Conservation (phyloP, 1,139 yeast genomes). For the Pichia cactophila region DNA sequence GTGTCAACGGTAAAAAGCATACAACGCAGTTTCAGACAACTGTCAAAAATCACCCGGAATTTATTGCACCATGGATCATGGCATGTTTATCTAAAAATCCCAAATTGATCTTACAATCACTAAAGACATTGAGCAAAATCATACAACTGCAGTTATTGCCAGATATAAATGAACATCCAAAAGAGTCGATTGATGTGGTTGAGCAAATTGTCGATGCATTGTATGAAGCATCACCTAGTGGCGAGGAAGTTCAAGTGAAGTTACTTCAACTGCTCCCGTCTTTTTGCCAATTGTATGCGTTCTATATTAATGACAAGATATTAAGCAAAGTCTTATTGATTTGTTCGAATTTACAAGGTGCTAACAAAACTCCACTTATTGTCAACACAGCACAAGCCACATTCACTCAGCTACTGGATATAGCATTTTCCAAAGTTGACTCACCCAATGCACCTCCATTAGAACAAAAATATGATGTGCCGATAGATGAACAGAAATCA, state of each 20-base stretch:
- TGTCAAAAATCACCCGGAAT: slow-evolving; percentile 38
- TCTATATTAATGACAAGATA: slow-evolving; percentile 45
- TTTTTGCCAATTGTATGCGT: slow-evolving; percentile 56
- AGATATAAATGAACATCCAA: slow-evolving; percentile 15
- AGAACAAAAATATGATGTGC: slow-evolving; percentile 20
- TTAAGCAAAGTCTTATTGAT: slow-evolving; percentile 57
- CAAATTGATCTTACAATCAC: slow-evolving; percentile 62
- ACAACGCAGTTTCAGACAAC: slow-evolving; percentile 15
- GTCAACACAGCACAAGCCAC: slow-evolving; percentile 93
- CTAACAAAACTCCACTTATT: slow-evolving; percentile 68
- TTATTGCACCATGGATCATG: slow-evolving; percentile 61
- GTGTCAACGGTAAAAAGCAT: neutral
- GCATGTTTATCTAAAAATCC: slow-evolving; percentile 72
- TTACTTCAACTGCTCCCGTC: slow-evolving; percentile 81
- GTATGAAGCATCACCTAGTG: slow-evolving; percentile 65
- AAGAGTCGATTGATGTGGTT: slow-evolving; percentile 31
- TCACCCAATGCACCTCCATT: slow-evolving; percentile 10
- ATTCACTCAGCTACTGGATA: slow-evolving; percentile 71
- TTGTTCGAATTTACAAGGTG: slow-evolving; percentile 64
- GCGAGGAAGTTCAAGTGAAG: slow-evolving; percentile 77
- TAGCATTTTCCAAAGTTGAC: slow-evolving; percentile 59
- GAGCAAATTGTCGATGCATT: slow-evolving; percentile 57
- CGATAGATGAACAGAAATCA: slow-evolving; percentile 38
- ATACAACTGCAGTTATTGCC: slow-evolving; percentile 48
- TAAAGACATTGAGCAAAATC: slow-evolving; percentile 60